Conservation (phyloP, 2,329 filamentous ascomycete genomes). For the Claviceps lovelessii region DNA sequence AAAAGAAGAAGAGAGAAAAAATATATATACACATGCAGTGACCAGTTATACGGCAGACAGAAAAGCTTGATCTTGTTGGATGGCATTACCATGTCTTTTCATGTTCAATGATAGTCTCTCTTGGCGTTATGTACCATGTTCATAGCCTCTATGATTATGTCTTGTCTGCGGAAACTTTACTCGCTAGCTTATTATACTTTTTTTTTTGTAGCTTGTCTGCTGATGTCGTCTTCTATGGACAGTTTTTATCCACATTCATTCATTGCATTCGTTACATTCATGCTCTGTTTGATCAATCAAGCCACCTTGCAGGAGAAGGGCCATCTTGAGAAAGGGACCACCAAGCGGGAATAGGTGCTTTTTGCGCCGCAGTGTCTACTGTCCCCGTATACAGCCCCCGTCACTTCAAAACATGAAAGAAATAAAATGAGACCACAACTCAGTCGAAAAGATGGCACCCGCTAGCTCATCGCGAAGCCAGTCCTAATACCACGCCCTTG, state of each 20-base stretch:
- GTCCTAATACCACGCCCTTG: constrained; percentile 20
- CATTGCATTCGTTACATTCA: background rate
- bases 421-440: background rate
- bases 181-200: background rate
- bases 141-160: background rate
- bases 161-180: background rate
- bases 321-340: too few species aligned
- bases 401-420: background rate
- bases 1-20: background rate
- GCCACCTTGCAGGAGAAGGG: background rate
- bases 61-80: constrained; percentile 1
- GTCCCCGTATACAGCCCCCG: background rate
- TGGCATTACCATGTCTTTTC: background rate
- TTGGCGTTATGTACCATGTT: background rate
- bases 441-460: background rate
- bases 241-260: background rate
- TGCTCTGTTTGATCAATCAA: background rate
- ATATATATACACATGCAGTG: background rate
- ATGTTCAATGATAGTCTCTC: background rate
- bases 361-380: background rate
- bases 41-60: background rate
- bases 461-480: constrained; percentile 14
- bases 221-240: background rate
- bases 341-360: background rate
- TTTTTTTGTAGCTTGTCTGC: background rate